Percentiles rank a stretch among this genome's conserved stretches.
Evolutionary conservation across 768 basidiomycete genomes (phyloP).

Genomic region (Tremella yokohamensis): DNA sequence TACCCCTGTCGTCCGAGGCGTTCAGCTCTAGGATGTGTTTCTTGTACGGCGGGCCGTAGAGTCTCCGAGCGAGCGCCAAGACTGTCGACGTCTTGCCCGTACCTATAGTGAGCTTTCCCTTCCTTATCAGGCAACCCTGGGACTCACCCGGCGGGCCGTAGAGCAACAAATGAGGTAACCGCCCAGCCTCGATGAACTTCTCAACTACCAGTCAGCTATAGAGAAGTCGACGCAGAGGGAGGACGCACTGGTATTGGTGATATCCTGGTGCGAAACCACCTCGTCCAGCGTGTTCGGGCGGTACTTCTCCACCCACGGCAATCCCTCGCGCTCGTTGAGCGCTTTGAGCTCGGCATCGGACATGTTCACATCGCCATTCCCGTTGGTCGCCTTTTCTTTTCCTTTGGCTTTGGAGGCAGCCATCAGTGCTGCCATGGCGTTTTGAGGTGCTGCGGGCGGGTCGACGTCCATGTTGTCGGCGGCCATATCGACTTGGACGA

Average conservation of each 20-base stretch:
- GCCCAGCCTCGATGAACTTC: constrained; percentile 90
- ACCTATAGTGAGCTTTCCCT: constrained; percentile 21
- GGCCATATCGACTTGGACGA: too few species aligned
- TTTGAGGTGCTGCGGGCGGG: constrained; percentile 11
- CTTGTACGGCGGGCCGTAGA: constrained; percentile 79
- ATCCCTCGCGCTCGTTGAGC: constrained; percentile 68
- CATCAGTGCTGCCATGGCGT: constrained; percentile 43
- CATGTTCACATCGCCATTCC: constrained; percentile 9
- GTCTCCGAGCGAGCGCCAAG: constrained; percentile 85
- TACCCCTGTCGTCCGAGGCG: constrained; percentile 96
- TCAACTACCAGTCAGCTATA: constrained; percentile 62
- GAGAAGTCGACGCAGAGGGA: not conserved
- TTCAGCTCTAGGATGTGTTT: constrained; percentile 97
- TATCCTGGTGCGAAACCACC: constrained; percentile 94
- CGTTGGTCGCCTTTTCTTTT: constrained; percentile 33
- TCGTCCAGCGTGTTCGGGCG: constrained; percentile 85
- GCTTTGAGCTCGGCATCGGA: constrained; percentile 30
- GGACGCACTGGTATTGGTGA: constrained; percentile 86
- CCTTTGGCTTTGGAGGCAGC: constrained; percentile 30
- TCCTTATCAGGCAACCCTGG: not conserved
- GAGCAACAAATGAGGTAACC: constrained; percentile 89
- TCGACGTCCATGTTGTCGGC: constrained; percentile 42
- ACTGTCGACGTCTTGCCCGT: constrained; percentile 99
- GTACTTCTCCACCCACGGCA: constrained; percentile 99
- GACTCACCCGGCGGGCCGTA: constrained; percentile 84